phyloP scores from a whole-genome alignment of 805 yeast species.

The Candida khao-thaluensis region DNA sequence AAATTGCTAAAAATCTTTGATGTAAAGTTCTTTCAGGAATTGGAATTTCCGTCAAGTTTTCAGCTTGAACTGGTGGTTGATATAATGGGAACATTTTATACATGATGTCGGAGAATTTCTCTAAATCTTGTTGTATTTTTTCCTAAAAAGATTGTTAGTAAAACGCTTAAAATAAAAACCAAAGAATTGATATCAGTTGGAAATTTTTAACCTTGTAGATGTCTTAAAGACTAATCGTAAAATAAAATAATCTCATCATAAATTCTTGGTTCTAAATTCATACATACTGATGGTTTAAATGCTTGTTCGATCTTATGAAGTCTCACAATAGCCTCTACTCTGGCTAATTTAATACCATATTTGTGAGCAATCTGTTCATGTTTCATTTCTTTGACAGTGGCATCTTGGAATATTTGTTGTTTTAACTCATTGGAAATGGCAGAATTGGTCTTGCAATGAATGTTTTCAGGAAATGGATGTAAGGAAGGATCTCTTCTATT shows the following conservation, averaged over 20 bases:
- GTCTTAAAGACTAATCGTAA: conserved; percentile 85
- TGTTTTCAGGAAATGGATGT: conserved; percentile 82
- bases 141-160: conserved; percentile 46
- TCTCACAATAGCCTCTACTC: conserved; percentile 84
- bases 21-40: conserved; percentile 78
- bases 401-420: conserved; percentile 55
- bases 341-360: conserved; percentile 76
- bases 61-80: conserved; percentile 43
- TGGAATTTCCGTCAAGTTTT: conserved; percentile 92
- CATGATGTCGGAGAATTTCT: conserved; percentile 59
- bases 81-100: conserved; percentile 81
- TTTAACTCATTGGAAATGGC: conserved; percentile 60
- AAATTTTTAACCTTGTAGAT: conserved; percentile 19
- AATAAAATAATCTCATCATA: conserved; percentile 22
- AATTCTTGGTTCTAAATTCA: conserved; percentile 1
- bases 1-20: conserved; percentile 82
- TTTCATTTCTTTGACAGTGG: conserved; percentile 50
- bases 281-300: conserved; percentile 62
- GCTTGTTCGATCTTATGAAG: conserved; percentile 63
- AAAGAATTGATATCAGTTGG: conserved; percentile 11
- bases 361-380: conserved; percentile 74
- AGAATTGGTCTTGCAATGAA: conserved; percentile 64
- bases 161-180: neutral
- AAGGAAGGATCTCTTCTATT: conserved; percentile 32
- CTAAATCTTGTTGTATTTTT: conserved; percentile 53